Evolutionary conservation across 768 basidiomycete genomes (phyloP), one percentile per base, ranked within the genome.

Genomic region (Leccinum longicurvipes): DNA sequence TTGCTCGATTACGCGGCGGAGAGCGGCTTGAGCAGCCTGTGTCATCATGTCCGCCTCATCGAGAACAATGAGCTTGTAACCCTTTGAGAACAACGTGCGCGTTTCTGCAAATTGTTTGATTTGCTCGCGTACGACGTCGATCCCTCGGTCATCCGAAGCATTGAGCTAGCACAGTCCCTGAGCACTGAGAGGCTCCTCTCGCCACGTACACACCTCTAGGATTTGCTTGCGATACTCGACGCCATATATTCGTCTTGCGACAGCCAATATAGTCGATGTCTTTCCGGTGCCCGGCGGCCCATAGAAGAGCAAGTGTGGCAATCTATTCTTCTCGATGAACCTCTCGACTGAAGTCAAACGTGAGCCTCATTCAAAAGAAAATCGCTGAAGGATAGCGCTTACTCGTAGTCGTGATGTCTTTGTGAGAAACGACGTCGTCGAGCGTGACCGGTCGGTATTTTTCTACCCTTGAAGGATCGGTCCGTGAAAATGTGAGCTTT

Each of bases 11-110:
- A 98, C 89, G 64, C 97, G 89, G 27, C 97, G 89, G 28, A 99
- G 82, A 24, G 97, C 97, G 3, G 95, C 91, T 68, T 99, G 97
- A 1, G 97, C 97, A 54, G 91, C 89, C 60, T 93, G 88, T 0
- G 97, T 99, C 97, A 99, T 99, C 96, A 97, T 97, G 78, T 99
- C 97, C n/a, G 97, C 97, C 73, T 99, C 97, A 63, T 99, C 97
- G 31, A 99, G 84, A 58, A 99, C 86, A 72, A 99, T 96, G 69
- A 99, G 86, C 67, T 98, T 99, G 82, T 87, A 98, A 17, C 93
- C 93, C 65, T 94, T 94, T 12, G 93, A 84, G 67, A 86, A 89
- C 6, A 98, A 74, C 10, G 93, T 97, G 50, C 93, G 84, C 14
- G 95, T 98, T 74, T 95, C 93, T 1, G 97, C 94, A 64, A 98